Base-by-base conservation (phyloP, 1,284 basidiomycete species). In the Ceratobasidium sp. region DNA sequence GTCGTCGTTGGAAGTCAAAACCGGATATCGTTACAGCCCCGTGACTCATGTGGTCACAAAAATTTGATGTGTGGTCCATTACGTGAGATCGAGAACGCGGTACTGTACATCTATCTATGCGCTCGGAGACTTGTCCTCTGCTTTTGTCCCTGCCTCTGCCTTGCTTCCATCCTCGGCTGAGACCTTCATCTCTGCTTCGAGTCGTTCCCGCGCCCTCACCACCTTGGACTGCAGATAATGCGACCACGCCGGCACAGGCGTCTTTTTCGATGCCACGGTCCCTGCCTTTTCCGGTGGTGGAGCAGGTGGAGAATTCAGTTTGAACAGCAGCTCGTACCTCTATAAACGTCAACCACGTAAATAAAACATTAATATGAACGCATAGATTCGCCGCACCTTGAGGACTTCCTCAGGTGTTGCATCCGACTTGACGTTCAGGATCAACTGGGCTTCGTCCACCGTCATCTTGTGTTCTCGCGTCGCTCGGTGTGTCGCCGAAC, bases 201-300 rank as follows among this genome's bases (percentile, higher is more conserved):
- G 91, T 81, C 97, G 89, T 82, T 98, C 96, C 73, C 91, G 88
- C 23, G 97, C 97, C 59, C 97, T 89, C 57, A 96, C 90, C 23
- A 99, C 93, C 83, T 99, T 99, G 72, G 94, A 96, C 80, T 98
- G 96, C 30, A 99, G 85, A 82, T 99, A 99, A 81, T 95, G 93
- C 41, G 92, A 94, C 80, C 94, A 82, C 52, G 82, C 79, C n/a
- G 86, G 85, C 48, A 61, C 79, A 78, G 78, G 76, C 21, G 75
- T 76, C 76, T 79, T 79, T 26, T 72, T 77, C 75, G 46, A 74
- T 64, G 52, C 74, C 77, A 58, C 32, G 8, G 26, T n/a, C 12
- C 10, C 50, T 82, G 79, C n/a, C 75, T 8, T 85, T 82, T 76
- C 87, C 84, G 52, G 43, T 18, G 85, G 81, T 26, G 86, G 82